Percentiles rank a stretch among this genome's conserved stretches.
Evolutionary conservation across 2,329 filamentous ascomycete species (phyloP).

Genomic region (Neofusicoccum kwambonambiense): DNA sequence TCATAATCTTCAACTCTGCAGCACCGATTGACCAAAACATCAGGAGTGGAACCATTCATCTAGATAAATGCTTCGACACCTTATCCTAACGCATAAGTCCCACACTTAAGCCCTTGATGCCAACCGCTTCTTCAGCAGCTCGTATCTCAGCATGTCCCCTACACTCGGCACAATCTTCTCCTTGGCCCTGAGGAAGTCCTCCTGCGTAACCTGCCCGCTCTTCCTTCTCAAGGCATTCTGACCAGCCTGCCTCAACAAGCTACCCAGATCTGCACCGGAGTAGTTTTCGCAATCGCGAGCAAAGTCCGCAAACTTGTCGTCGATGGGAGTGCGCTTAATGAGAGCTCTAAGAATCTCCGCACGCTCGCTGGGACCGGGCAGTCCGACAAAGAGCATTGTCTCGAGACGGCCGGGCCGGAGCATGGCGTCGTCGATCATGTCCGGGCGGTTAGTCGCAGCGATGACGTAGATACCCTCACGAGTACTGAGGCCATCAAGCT

Average conservation of each 20-base stretch:
- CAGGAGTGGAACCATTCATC: too few species aligned
- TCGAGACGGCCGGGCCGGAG: constrained; percentile 86
- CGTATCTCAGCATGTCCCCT: constrained; percentile 58
- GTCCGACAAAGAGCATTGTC: constrained; percentile 82
- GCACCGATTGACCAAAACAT: too few species aligned
- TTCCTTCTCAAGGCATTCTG: constrained; percentile 54
- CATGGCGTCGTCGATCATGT: constrained; percentile 96
- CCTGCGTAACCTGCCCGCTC: constrained; percentile 45
- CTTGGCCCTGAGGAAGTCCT: constrained; percentile 47
- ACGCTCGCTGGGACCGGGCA: constrained; percentile 75
- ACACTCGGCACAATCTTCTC: constrained; percentile 51
- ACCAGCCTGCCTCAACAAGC: constrained; percentile 59
- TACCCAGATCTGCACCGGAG: constrained; percentile 66
- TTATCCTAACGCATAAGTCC: background rate
- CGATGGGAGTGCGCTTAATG: constrained; percentile 52
- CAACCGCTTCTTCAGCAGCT: constrained; percentile 52
- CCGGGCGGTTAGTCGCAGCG: constrained; percentile 89
- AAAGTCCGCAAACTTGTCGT: constrained; percentile 59
- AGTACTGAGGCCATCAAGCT: constrained; percentile 81
- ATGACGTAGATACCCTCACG: constrained; percentile 90
- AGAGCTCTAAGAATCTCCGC: constrained; percentile 80
- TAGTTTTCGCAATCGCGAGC: constrained; percentile 76
- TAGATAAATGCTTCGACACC: background rate
- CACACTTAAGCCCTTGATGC: constrained; percentile 24
- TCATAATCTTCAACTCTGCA: too few species aligned